phyloP scores from a whole-genome alignment of 2,329 filamentous ascomycete species.

The Amauroascus niger region DNA sequence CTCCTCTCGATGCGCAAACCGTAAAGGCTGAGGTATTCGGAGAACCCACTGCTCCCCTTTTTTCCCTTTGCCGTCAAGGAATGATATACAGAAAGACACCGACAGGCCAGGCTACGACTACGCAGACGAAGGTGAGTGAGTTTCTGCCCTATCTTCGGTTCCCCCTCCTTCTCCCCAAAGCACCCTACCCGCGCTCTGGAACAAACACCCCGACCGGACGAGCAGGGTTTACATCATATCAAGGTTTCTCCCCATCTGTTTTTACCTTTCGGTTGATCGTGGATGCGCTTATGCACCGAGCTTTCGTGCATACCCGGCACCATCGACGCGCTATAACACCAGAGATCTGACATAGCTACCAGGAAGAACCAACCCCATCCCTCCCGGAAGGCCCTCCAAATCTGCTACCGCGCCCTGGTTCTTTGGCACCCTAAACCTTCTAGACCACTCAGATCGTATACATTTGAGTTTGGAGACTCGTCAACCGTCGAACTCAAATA shows the following conservation, averaged over 20 bases:
- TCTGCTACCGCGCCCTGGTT: background rate
- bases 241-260: conserved; percentile 9
- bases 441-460: conserved; percentile 9
- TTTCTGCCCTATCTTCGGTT: background rate
- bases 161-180: no score
- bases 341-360: conserved; percentile 10
- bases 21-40: conserved; percentile 1
- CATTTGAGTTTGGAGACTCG: conserved; percentile 13
- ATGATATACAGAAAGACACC: background rate
- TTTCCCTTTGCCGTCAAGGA: background rate
- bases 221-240: conserved; percentile 11
- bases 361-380: conserved; percentile 2
- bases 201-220: background rate
- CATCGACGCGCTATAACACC: conserved; percentile 2
- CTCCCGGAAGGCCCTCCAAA: conserved; percentile 2
- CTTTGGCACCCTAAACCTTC: conserved; percentile 13
- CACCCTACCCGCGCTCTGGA: conserved; percentile 1
- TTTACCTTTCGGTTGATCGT: conserved; percentile 7
- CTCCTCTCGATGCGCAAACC: background rate
- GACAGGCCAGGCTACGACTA: background rate
- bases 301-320: conserved; percentile 14
- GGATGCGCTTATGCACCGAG: conserved; percentile 11
- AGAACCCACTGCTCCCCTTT: background rate
- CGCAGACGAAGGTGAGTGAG: background rate
- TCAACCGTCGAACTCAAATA: conserved; percentile 18